These are phyloP conservation scores for Aquilaria sinensis DNA, from an alignment of 345 rosid species.

Conservation along the genomic window DNA sequence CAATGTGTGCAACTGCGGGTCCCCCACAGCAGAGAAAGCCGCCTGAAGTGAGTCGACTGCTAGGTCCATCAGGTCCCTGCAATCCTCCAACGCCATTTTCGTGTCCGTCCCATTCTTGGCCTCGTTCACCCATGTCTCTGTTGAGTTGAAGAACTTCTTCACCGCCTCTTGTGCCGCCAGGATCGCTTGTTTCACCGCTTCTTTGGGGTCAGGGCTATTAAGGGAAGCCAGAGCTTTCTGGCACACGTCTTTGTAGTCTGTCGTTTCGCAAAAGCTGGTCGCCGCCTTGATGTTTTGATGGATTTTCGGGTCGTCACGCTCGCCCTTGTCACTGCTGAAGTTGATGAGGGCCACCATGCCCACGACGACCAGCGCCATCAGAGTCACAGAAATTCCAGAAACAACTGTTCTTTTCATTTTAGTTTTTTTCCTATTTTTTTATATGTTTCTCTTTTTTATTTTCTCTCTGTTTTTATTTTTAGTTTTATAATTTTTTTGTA, in stretches of 20 bases:
- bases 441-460: neutral
- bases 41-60: constrained; percentile 31
- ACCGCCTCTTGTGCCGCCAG: constrained; percentile 30
- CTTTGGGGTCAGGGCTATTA: constrained; percentile 42
- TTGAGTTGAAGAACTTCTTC: constrained; percentile 29
- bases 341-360: constrained; percentile 26
- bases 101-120: neutral
- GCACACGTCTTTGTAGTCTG: constrained; percentile 46
- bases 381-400: constrained; percentile 31
- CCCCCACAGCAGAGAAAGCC: constrained; percentile 18
- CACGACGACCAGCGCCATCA: constrained; percentile 38
- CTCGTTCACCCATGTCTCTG: constrained; percentile 18
- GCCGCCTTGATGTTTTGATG: constrained; percentile 28
- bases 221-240: constrained; percentile 33
- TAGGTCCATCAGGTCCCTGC: constrained; percentile 26
- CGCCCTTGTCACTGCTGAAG: neutral
- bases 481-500: too few species aligned
- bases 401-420: constrained; percentile 11
- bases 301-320: neutral
- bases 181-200: constrained; percentile 33
- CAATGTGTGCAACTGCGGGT: constrained; percentile 11
- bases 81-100: constrained; percentile 32
- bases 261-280: constrained; percentile 31
- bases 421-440: neutral
- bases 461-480: too few species aligned